Percentiles rank a stretch among this genome's conserved stretches.
These are phyloP conservation scores for Sordaria brevicollis DNA, from an alignment of 495 filamentous ascomycete genomes.

Conservation along the genomic window DNA sequence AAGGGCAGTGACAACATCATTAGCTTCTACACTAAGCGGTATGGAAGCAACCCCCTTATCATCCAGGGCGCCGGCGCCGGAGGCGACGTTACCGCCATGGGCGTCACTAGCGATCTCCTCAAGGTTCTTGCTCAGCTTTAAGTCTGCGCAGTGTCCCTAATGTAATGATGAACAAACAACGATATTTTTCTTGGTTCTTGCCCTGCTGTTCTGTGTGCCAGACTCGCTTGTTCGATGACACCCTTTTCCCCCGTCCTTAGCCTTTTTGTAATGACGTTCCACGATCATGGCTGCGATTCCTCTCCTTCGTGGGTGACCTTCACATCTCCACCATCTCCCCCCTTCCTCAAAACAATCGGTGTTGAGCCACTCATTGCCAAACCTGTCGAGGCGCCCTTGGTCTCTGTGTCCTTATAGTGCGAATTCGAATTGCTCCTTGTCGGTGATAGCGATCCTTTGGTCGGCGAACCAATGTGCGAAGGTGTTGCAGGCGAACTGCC, in stretches of 20 bases:
- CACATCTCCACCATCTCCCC: background rate
- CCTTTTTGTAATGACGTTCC: background rate
- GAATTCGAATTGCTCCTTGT: background rate
- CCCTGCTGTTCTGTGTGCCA: background rate
- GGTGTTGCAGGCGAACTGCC: background rate
- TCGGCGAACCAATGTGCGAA: background rate
- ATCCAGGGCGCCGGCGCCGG: conserved; percentile 93
- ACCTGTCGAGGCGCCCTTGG: background rate
- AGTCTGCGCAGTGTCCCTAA: background rate
- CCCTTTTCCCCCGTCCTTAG: background rate
- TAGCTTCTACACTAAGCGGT: conserved; percentile 92
- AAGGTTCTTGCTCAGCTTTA: conserved; percentile 57
- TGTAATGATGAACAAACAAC: background rate
- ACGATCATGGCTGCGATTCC: background rate
- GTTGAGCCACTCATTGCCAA: background rate
- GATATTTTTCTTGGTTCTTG: background rate
- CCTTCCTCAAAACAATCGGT: background rate
- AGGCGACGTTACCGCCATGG: conserved; percentile 93
- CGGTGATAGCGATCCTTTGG: background rate
- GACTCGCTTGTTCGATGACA: background rate
- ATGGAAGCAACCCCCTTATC: conserved; percentile 79
- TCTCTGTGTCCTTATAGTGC: background rate
- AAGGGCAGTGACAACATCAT: conserved; percentile 98
- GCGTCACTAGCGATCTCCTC: conserved; percentile 78
- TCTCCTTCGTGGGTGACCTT: background rate